Conservation (phyloP, 2,329 filamentous ascomycete species). For the Madurella fahalii region DNA sequence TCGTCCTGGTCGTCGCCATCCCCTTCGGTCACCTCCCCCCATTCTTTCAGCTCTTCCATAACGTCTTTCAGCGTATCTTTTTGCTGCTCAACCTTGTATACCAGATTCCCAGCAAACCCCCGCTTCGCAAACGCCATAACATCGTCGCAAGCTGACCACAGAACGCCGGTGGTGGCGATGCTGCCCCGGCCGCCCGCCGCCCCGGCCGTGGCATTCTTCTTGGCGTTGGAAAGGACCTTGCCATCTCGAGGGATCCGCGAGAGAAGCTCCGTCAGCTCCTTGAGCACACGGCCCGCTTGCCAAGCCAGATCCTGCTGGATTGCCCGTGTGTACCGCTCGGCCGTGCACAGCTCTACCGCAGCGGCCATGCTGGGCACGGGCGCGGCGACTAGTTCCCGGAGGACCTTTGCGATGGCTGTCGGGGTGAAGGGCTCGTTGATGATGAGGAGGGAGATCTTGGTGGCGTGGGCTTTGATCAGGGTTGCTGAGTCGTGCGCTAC, state of each 20-base stretch:
- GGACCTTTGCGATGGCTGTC: constrained; percentile 64
- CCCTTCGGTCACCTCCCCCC: constrained; percentile 76
- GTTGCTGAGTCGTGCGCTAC: constrained; percentile 68
- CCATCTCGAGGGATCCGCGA: constrained; percentile 57
- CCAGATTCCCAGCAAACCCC: constrained; percentile 67
- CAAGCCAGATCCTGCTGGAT: constrained; percentile 61
- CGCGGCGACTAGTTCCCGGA: constrained; percentile 67
- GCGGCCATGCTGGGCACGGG: constrained; percentile 73
- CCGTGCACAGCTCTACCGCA: constrained; percentile 61
- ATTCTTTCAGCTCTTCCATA: constrained; percentile 80
- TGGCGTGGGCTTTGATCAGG: constrained; percentile 76
- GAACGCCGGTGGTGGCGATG: constrained; percentile 64
- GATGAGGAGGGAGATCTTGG: constrained; percentile 80
- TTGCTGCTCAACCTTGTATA: constrained; percentile 69
- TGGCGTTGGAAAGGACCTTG: constrained; percentile 43
- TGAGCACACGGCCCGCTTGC: constrained; percentile 56
- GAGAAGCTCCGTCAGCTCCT: constrained; percentile 59
- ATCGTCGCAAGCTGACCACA: constrained; percentile 82
- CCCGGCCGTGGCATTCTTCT: constrained; percentile 41
- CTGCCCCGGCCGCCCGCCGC: constrained; percentile 44
- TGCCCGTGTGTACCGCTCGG: constrained; percentile 57
- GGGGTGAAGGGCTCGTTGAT: constrained; percentile 85
- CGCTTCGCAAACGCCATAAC: constrained; percentile 59
- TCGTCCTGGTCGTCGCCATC: constrained; percentile 41
- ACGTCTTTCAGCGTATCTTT: constrained; percentile 75